A percentile compares a stretch with the other conserved stretches of the same genome.
Evolutionary conservation across 768 basidiomycete genomes (phyloP).

Genomic region (Exidia glandulosa): DNA sequence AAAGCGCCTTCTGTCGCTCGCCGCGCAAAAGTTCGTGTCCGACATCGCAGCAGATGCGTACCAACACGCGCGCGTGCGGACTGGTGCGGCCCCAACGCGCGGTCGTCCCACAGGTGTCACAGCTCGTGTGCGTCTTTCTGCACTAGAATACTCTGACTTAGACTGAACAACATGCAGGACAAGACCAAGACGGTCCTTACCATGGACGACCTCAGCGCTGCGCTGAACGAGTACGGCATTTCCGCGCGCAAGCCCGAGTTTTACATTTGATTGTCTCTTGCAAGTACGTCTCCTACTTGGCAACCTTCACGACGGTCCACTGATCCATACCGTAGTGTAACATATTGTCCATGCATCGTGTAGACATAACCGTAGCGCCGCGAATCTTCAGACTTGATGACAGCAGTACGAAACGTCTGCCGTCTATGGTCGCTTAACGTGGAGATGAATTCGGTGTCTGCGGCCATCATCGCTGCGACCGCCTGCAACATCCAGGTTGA

Average conservation of each 20-base stretch:
- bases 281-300: no score
- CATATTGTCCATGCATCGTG: no score
- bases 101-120: not conserved
- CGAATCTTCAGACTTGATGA: no score
- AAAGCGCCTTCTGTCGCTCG: conserved; percentile 87
- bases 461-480: no score
- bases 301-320: no score
- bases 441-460: no score
- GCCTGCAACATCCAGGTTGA: no score
- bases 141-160: no score
- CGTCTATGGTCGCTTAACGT: no score
- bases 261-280: conserved; percentile 90
- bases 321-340: no score
- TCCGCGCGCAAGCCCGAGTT: conserved; percentile 91
- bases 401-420: no score
- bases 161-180: conserved; percentile 43
- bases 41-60: conserved; percentile 96
- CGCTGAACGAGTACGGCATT: conserved; percentile 92
- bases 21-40: conserved; percentile 95
- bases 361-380: no score
- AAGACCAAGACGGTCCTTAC: conserved; percentile 89
- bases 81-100: conserved; percentile 47
- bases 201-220: conserved; percentile 93
- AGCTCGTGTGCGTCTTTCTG: not conserved
- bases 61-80: conserved; percentile 93